phyloP scores from a whole-genome alignment of 2,329 filamentous ascomycete genomes.

The Sporothrix variecibatus region DNA sequence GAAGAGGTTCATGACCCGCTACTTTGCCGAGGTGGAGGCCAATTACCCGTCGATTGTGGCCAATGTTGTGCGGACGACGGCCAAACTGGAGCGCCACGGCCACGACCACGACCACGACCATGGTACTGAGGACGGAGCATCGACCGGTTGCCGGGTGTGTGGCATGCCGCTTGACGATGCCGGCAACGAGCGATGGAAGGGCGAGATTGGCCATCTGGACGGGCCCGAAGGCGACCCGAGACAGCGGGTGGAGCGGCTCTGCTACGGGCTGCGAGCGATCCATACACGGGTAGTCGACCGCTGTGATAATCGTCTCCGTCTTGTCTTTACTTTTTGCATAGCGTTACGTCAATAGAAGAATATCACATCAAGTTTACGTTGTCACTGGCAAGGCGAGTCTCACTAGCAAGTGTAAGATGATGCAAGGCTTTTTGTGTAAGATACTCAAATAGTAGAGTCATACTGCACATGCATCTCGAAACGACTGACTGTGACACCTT shows the following conservation, averaged over 20 bases:
- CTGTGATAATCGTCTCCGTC: neutral
- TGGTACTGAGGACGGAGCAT: neutral
- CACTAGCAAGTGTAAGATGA: slow-evolving; percentile 2
- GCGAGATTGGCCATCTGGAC: slow-evolving; percentile 55
- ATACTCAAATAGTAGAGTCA: neutral
- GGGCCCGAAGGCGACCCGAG: slow-evolving; percentile 34
- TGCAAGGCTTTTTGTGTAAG: slow-evolving; percentile 6
- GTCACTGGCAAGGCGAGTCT: neutral
- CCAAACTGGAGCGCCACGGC: slow-evolving; percentile 63
- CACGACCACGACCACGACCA: slow-evolving; percentile 32
- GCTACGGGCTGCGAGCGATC: slow-evolving; percentile 77
- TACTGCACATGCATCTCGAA: slow-evolving; percentile 4
- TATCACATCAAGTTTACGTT: neutral
- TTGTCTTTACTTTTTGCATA: neutral
- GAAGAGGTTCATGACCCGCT: slow-evolving; percentile 89
- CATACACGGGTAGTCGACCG: slow-evolving; percentile 54
- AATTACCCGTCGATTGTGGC: slow-evolving; percentile 89
- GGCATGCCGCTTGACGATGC: slow-evolving; percentile 64
- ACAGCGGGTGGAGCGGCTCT: slow-evolving; percentile 48
- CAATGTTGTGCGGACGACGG: slow-evolving; percentile 91
- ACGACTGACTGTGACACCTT: neutral
- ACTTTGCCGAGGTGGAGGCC: slow-evolving; percentile 82
- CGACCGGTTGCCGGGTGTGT: slow-evolving; percentile 64
- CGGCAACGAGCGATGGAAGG: slow-evolving; percentile 65
- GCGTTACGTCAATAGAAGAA: slow-evolving; percentile 10